These are phyloP conservation scores for Gracilaria gracilis DNA, from an alignment of 23 red algal genomes.

Conservation along the genomic window DNA sequence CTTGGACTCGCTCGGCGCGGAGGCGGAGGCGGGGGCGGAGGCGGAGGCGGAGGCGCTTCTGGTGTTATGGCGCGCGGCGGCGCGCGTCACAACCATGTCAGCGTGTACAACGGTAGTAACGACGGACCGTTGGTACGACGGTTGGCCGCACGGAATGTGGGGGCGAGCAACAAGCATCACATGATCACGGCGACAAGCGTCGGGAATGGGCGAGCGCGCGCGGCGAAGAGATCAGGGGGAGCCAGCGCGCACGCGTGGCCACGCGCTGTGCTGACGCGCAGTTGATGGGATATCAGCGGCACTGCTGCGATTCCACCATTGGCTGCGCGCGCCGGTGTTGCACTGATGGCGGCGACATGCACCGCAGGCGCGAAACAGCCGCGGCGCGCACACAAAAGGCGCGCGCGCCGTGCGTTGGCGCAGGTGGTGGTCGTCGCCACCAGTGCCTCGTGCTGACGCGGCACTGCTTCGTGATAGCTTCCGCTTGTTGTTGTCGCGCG, in stretches of 20 bases:
- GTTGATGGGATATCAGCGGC: neutral
- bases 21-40: neutral
- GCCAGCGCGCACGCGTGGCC: slow-evolving; percentile 4
- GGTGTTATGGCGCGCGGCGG: neutral
- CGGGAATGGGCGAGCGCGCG: neutral
- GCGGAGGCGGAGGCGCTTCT: neutral
- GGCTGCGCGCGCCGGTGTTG: neutral
- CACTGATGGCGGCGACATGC: neutral
- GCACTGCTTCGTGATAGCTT: neutral
- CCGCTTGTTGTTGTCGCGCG: no score
- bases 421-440: no score
- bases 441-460: neutral
- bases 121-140: no score
- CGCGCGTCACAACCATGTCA: slow-evolving; percentile 12
- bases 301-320: neutral
- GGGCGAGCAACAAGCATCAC: no score
- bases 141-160: no score
- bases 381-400: neutral
- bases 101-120: no score
- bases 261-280: neutral
- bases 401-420: no score
- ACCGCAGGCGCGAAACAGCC: neutral
- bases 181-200: no score
- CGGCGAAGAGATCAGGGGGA: neutral
- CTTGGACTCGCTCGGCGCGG: neutral